Percentiles rank a stretch among this genome's conserved stretches.
Evolutionary conservation across 768 basidiomycete species (phyloP).

Genomic region (Multifurca ochricompacta): DNA sequence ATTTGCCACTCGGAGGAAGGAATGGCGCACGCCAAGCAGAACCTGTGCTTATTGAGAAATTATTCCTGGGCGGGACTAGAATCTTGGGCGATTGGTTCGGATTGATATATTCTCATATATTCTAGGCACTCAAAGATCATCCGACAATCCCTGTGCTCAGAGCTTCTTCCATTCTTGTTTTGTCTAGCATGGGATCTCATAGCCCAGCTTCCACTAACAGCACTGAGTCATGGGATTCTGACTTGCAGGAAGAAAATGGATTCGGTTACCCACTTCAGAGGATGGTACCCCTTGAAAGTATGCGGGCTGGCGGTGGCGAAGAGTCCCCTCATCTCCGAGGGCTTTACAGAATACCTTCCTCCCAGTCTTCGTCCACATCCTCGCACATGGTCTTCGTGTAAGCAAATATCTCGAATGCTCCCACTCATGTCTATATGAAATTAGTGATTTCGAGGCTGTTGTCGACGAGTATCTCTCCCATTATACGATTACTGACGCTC

Average conservation of each 20-base stretch:
- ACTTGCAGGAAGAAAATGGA: background rate
- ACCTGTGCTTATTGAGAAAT: background rate
- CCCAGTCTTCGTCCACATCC: conserved; percentile 15
- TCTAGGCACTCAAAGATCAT: background rate
- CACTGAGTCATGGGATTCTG: background rate
- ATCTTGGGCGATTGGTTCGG: too few relatives aligned
- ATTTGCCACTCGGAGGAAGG: background rate
- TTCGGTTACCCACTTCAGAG: conserved; percentile 18
- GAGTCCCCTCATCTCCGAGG: background rate
- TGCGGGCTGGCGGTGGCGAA: background rate
- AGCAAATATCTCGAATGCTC: background rate
- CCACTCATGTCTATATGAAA: background rate
- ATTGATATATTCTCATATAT: background rate
- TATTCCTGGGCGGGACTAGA: background rate
- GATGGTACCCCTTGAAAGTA: conserved; percentile 13
- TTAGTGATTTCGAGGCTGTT: conserved; percentile 15
- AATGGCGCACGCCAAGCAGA: background rate
- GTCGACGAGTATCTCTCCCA: conserved; percentile 19
- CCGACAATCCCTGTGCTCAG: background rate
- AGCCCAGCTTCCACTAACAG: background rate
- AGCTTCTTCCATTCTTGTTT: background rate
- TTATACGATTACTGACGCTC: background rate
- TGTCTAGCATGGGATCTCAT: background rate
- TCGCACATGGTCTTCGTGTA: conserved; percentile 16
- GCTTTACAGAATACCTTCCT: conserved; percentile 11